These are phyloP conservation scores for Jatropha multifida DNA, from an alignment of 441 rosid species.

Conservation along the genomic window DNA sequence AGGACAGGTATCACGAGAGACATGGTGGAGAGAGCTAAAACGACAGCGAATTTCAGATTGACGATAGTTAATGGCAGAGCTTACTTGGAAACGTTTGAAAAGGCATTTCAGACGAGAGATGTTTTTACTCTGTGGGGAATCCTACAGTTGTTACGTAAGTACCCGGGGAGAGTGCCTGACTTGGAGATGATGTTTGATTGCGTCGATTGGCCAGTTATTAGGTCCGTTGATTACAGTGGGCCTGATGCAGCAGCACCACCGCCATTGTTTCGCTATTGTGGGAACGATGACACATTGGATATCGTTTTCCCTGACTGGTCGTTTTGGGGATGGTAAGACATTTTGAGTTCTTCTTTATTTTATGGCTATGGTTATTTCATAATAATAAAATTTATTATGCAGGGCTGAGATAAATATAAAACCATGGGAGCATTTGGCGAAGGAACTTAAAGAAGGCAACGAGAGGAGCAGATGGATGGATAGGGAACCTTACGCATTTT, in stretches of 20 bases:
- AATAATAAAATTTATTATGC: neutral
- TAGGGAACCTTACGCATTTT: slow-evolving; percentile 61
- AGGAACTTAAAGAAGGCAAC: slow-evolving; percentile 52
- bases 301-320: slow-evolving; percentile 78
- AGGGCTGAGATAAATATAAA: slow-evolving; percentile 64
- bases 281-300: slow-evolving; percentile 49
- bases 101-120: slow-evolving; percentile 56
- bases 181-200: slow-evolving; percentile 69
- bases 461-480: slow-evolving; percentile 42
- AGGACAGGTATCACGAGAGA: slow-evolving; percentile 54
- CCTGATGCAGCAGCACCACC: slow-evolving; percentile 47
- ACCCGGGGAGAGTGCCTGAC: slow-evolving; percentile 62
- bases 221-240: slow-evolving; percentile 21
- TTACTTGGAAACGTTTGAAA: slow-evolving; percentile 44
- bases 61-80: slow-evolving; percentile 48
- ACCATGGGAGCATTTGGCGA: slow-evolving; percentile 48
- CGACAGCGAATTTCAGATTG: slow-evolving; percentile 54
- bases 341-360: no score
- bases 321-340: slow-evolving; percentile 66
- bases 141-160: slow-evolving; percentile 54
- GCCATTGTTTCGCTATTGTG: slow-evolving; percentile 60
- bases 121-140: slow-evolving; percentile 68
- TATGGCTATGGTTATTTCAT: no score
- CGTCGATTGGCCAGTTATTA: slow-evolving; percentile 62
- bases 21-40: slow-evolving; percentile 41